Percentiles rank a stretch among this genome's conserved stretches.
phyloP scores from a whole-genome alignment of 192 early-diverging fungal species.

The Rhizoclosmatium globosum region DNA sequence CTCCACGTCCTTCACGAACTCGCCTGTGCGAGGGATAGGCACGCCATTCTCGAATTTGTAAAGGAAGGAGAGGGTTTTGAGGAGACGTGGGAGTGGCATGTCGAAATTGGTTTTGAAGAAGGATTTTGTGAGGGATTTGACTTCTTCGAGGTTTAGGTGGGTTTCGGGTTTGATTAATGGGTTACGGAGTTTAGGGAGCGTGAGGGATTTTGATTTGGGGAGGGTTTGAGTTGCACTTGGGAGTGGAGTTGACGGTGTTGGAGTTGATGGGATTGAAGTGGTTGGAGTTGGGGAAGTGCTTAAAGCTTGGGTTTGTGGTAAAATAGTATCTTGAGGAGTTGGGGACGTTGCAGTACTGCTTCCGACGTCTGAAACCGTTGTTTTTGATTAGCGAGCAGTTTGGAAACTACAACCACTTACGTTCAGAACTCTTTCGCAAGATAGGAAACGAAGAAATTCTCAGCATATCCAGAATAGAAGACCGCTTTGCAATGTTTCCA shows the following conservation, averaged over 20 bases:
- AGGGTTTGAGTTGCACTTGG: background rate
- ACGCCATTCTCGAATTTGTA: slow-evolving; percentile 43
- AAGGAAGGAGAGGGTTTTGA: slow-evolving; percentile 23
- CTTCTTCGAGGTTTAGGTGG: slow-evolving; percentile 23
- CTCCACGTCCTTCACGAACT: slow-evolving; percentile 21
- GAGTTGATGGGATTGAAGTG: background rate
- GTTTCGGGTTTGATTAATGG: slow-evolving; percentile 23
- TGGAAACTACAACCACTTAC: no score
- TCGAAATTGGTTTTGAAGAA: slow-evolving; percentile 36
- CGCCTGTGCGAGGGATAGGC: slow-evolving; percentile 36
- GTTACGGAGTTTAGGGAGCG: background rate
- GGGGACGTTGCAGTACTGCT: no score
- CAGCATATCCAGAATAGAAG: no score
- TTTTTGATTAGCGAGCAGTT: no score
- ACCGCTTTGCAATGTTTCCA: no score
- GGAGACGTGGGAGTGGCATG: slow-evolving; percentile 11
- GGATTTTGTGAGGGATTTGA: slow-evolving; percentile 1
- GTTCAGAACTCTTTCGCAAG: no score
- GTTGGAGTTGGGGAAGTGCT: background rate
- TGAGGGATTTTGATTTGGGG: background rate
- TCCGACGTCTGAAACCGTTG: no score
- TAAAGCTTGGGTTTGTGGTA: no score
- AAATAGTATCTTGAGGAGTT: no score
- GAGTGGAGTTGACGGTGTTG: background rate
- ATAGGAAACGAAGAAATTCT: no score